Percentiles rank a stretch among this genome's conserved stretches.
These are phyloP conservation scores for Collybiopsis luxurians DNA, from an alignment of 768 basidiomycete species.

Conservation along the genomic window DNA sequence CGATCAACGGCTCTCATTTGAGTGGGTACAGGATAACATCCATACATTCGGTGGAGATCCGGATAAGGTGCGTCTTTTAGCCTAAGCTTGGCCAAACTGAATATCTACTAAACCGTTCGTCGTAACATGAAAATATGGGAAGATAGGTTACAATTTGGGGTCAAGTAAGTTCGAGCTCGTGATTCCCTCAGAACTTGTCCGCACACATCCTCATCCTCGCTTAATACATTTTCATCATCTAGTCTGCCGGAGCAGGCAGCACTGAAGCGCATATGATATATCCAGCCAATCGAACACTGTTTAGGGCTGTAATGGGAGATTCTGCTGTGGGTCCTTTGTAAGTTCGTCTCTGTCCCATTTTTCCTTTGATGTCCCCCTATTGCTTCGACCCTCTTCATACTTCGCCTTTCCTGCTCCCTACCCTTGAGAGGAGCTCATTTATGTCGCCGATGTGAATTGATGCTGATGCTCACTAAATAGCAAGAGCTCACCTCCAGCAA, in stretches of 20 bases:
- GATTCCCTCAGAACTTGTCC: no score
- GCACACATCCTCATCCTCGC: not conserved
- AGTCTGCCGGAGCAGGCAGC: slow-evolving; percentile 56
- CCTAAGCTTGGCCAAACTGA: no score
- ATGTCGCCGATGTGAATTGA: no score
- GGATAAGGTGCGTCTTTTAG: slow-evolving; percentile 45
- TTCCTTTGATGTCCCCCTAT: no score
- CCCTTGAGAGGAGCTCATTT: no score
- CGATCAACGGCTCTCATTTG: slow-evolving; percentile 57
- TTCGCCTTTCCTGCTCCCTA: no score
- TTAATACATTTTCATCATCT: not conserved
- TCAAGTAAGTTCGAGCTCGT: slow-evolving; percentile 41
- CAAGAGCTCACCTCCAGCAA: slow-evolving; percentile 45
- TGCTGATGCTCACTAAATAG: slow-evolving; percentile 28
- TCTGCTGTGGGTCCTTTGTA: slow-evolving; percentile 55
- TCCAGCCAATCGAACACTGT: slow-evolving; percentile 32
- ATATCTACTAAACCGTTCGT: not conserved
- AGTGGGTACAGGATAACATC: slow-evolving; percentile 64
- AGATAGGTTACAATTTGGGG: slow-evolving; percentile 56
- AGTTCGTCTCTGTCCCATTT: slow-evolving; percentile 15
- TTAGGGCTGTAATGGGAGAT: slow-evolving; percentile 52
- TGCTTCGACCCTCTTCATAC: no score
- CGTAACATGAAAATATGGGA: not conserved
- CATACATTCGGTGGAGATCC: slow-evolving; percentile 63
- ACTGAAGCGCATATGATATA: slow-evolving; percentile 46